phyloP scores from a whole-genome alignment of 495 filamentous ascomycete species.

The Penicillium argentinense region DNA sequence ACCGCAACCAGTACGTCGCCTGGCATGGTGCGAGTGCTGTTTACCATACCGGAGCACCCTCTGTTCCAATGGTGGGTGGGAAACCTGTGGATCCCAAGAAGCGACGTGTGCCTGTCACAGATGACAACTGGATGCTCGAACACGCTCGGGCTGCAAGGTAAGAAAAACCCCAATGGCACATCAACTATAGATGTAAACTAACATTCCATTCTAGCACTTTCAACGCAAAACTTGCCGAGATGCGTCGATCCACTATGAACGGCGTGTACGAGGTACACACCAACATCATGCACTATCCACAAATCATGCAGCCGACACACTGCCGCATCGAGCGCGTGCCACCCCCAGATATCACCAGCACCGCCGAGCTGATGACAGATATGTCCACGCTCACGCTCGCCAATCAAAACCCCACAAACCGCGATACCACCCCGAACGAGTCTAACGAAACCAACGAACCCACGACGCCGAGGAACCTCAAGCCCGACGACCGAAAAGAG shows the following conservation, averaged over 20 bases:
- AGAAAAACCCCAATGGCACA: constrained; percentile 22
- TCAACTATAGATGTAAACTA: constrained; percentile 21
- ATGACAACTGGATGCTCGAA: constrained; percentile 96
- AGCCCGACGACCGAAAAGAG: no score
- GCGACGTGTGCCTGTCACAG: constrained; percentile 82
- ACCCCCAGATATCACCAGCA: constrained; percentile 27
- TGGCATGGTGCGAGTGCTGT: constrained; percentile 97
- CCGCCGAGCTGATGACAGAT: constrained; percentile 31
- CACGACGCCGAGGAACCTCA: constrained; percentile 2
- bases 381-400: constrained; percentile 40
- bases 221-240: constrained; percentile 65
- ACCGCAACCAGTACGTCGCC: constrained; percentile 94
- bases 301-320: constrained; percentile 86
- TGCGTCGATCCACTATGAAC: constrained; percentile 64
- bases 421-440: constrained; percentile 3
- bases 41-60: constrained; percentile 80
- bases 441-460: not conserved
- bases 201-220: constrained; percentile 60
- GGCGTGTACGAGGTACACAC: constrained; percentile 94
- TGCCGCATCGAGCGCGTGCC: constrained; percentile 72
- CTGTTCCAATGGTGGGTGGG: constrained; percentile 71
- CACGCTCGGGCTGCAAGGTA: constrained; percentile 89
- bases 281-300: constrained; percentile 83
- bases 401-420: constrained; percentile 13
- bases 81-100: constrained; percentile 75